Evolutionary conservation across 495 filamentous ascomycete genomes (phyloP).

Genomic region (Hyaloscypha finlandica): DNA sequence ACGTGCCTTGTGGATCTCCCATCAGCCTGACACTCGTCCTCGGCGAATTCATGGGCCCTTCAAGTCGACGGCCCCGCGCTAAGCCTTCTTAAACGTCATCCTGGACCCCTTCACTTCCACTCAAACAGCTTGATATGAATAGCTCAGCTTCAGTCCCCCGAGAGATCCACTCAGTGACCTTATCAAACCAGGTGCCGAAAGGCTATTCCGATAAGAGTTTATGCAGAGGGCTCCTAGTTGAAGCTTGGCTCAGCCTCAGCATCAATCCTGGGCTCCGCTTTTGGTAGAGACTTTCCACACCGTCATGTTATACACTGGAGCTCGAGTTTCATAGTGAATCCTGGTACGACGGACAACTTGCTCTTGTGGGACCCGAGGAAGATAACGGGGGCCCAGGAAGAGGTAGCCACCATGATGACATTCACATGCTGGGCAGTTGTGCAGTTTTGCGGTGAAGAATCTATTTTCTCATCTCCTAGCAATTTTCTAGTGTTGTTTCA

Average conservation of each 20-base stretch:
- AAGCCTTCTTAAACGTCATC: constrained; percentile 17
- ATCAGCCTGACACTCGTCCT: not conserved
- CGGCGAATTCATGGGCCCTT: constrained; percentile 15
- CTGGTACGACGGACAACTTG: not conserved
- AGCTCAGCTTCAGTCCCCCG: not conserved
- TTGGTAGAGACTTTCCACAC: constrained; percentile 24
- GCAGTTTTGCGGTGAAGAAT: constrained; percentile 11
- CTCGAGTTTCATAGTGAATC: constrained; percentile 11
- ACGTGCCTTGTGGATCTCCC: constrained; percentile 14
- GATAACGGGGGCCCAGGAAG: constrained; percentile 9
- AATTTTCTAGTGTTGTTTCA: constrained; percentile 29
- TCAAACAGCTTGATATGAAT: constrained; percentile 16
- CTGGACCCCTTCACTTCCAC: constrained; percentile 9
- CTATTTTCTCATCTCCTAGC: constrained; percentile 17
- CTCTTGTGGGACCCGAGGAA: constrained; percentile 14
- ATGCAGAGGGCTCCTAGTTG: not conserved
- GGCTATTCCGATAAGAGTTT: not conserved
- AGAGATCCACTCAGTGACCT: constrained; percentile 21
- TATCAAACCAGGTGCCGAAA: constrained; percentile 14
- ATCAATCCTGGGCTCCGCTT: constrained; percentile 21
- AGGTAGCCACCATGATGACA: constrained; percentile 7
- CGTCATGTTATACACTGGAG: constrained; percentile 27
- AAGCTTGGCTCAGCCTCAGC: constrained; percentile 7
- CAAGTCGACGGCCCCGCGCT: constrained; percentile 5
- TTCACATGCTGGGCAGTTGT: constrained; percentile 26